Conservation (phyloP, 805 yeast species). For the Metschnikowia gelsemii region DNA sequence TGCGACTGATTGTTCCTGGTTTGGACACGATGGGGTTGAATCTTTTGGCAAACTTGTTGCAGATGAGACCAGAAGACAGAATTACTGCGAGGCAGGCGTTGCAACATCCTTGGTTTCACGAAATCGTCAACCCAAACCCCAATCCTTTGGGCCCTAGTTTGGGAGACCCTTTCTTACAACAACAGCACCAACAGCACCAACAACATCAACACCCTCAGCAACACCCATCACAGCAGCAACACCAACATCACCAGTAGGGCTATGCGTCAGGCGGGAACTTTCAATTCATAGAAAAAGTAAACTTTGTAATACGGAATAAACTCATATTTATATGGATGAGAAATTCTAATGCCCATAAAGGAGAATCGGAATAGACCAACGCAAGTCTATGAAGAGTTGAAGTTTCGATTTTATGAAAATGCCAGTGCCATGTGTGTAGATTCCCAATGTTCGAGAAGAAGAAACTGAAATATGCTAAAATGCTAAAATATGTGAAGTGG, state of each 20-base stretch:
- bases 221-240: constrained; percentile 5
- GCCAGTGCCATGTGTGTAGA: no score
- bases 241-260: constrained; percentile 4
- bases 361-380: neutral
- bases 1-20: constrained; percentile 64
- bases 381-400: no score
- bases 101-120: constrained; percentile 81
- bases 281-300: neutral
- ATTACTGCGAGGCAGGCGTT: constrained; percentile 60
- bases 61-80: constrained; percentile 62
- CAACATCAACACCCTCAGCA: constrained; percentile 13
- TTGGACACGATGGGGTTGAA: constrained; percentile 70
- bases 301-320: neutral
- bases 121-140: constrained; percentile 51
- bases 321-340: neutral
- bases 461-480: no score
- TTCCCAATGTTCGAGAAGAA: no score
- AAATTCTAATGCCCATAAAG: neutral
- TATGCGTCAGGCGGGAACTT: no score
- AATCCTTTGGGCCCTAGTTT: constrained; percentile 34
- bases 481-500: constrained; percentile 13
- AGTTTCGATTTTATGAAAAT: no score
- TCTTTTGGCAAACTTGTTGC: constrained; percentile 56
- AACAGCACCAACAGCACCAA: constrained; percentile 20
- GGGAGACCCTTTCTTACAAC: constrained; percentile 33